A percentile compares a stretch with the other conserved stretches of the same genome.
Evolutionary conservation across 192 early-diverging fungal species (phyloP).

Genomic region (Polychytrium aggregatum): DNA sequence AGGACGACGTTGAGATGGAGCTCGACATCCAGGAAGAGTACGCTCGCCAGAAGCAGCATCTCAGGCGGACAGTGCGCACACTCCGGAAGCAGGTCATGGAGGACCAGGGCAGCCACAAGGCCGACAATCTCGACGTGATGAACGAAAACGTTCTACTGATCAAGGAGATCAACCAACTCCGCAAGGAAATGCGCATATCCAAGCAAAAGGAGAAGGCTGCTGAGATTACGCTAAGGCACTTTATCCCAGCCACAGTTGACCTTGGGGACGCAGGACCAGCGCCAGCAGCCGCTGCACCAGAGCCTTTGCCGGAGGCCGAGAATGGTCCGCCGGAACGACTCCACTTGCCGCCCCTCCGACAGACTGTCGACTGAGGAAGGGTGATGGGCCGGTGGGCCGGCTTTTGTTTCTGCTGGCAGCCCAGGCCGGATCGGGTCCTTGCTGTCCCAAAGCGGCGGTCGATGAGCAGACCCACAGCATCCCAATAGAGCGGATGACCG

Average conservation of each 20-base stretch:
- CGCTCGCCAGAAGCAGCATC: constrained; percentile 27
- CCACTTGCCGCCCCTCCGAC: no score
- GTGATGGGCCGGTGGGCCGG: no score
- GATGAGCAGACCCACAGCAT: no score
- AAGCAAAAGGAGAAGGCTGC: background rate
- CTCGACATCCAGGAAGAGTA: constrained; percentile 9
- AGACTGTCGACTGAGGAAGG: no score
- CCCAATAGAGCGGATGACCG: no score
- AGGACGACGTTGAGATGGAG: constrained; percentile 2
- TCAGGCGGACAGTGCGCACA: constrained; percentile 32
- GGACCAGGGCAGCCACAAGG: constrained; percentile 17
- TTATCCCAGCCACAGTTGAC: background rate
- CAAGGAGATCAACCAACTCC: constrained; percentile 20
- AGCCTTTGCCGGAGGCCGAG: no score
- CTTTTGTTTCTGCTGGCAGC: no score
- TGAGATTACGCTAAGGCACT: background rate
- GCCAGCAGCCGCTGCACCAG: no score
- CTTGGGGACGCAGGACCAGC: no score
- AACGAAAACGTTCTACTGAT: constrained; percentile 32
- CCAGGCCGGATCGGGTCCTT: no score
- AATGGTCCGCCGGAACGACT: no score
- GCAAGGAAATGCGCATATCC: constrained; percentile 5
- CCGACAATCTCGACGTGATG: constrained; percentile 31
- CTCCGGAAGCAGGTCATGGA: constrained; percentile 26
- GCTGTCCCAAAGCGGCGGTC: no score